Evolutionary conservation across 495 filamentous ascomycete species (phyloP), one percentile per base, ranked within the genome.

Genomic region (Podospora anserina): DNA sequence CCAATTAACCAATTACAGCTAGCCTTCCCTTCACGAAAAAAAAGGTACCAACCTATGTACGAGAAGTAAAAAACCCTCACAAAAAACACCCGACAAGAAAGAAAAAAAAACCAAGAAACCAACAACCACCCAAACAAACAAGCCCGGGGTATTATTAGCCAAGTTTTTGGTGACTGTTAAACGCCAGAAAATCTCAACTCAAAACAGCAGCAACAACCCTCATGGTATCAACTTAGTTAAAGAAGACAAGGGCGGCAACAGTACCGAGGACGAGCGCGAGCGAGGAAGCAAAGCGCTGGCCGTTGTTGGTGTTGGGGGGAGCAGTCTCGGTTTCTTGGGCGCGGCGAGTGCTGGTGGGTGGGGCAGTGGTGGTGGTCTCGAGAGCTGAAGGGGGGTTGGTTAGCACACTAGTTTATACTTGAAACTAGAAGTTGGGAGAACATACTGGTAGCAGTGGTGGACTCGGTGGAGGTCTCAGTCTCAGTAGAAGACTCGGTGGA

Each of bases 231-330:
- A 56, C 68, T 73, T 78, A 80, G 76, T 80, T 79, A 60, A 79
- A 79, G 76, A 76, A 76, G 69, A 75, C 60, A 56, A 80, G 69
- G 27, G 76, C 77, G 63, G 74, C 77, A 44, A 75, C 76, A 27
- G 78, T 72, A 34, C 74, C 72, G 30, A 78, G 69, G 64, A 79
- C 68, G 62, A 80, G 74, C 30, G 78, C 78, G 16, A 80, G 72
- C 4, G 78, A 74, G 28, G 78, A 79, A 9, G 74, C 62, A 70
- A 78, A 75, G 69, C 72, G 77, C 71, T 74, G 69, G 67, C 72
- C 72, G 63, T 70, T 64, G 75, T 75, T 77, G 66, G 68, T 70
- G 73, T 73, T 73, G 65, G 27, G 53, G 20, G 69, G 62, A 39
- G 59, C 55, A 20, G 55, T 58, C 23, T 58, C n/a, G 55, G 55